phyloP scores from a whole-genome alignment of 1,284 basidiomycete species.

The Ganoderma lucidum region DNA sequence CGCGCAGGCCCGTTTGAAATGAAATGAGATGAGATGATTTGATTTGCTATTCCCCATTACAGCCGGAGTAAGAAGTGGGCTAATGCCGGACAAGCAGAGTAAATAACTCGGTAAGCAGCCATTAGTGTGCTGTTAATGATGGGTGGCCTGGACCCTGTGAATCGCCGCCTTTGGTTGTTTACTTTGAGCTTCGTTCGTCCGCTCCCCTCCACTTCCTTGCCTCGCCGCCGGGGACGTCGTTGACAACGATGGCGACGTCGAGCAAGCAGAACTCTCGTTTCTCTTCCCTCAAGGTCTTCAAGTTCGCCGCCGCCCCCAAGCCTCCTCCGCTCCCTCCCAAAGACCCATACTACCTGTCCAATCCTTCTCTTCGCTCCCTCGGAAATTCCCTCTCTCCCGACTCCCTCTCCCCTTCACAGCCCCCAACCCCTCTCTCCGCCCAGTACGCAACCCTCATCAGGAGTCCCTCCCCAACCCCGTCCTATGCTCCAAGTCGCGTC shows the following conservation, averaged over 20 bases:
- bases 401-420: slow-evolving; percentile 47
- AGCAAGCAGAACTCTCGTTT: slow-evolving; percentile 58
- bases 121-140: neutral
- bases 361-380: slow-evolving; percentile 63
- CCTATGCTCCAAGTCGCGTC: slow-evolving; percentile 41
- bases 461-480: slow-evolving; percentile 42
- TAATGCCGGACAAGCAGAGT: neutral
- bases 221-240: slow-evolving; percentile 28
- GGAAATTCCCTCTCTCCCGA: slow-evolving; percentile 48
- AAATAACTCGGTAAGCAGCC: neutral
- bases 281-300: slow-evolving; percentile 69
- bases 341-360: slow-evolving; percentile 61
- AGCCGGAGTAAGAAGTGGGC: neutral
- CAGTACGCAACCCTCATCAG: slow-evolving; percentile 43
- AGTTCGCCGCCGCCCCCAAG: slow-evolving; percentile 45
- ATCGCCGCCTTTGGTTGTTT: neutral
- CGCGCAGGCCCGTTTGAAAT: neutral
- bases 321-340: slow-evolving; percentile 75
- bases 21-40: too few species aligned
- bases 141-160: slow-evolving; percentile 8
- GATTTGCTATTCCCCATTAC: neutral
- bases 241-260: slow-evolving; percentile 42
- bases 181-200: neutral
- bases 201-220: neutral
- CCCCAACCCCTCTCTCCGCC: slow-evolving; percentile 44